A percentile compares a stretch with the other conserved stretches of the same genome.
phyloP scores from a whole-genome alignment of 768 basidiomycete species.

The Boletus rex-veris region DNA sequence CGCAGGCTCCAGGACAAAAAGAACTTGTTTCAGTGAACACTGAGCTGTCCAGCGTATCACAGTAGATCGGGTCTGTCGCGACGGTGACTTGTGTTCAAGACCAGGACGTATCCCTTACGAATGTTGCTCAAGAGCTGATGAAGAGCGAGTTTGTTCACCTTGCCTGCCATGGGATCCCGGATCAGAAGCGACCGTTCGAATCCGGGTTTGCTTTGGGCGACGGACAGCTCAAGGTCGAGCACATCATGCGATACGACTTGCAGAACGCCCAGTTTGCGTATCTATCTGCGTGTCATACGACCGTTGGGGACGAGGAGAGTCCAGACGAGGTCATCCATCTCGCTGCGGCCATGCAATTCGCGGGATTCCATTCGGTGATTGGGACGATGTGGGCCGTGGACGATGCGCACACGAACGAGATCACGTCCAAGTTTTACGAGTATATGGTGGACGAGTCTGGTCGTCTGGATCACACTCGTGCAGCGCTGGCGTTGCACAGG shows the following conservation, averaged over 20 bases:
- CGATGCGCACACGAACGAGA: background rate
- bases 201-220: background rate
- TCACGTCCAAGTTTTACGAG: background rate
- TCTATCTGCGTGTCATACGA: background rate
- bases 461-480: background rate
- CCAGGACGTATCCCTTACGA: background rate
- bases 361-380: background rate
- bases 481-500: background rate
- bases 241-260: background rate
- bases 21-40: background rate
- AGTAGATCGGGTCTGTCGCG: background rate
- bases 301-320: background rate
- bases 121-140: background rate
- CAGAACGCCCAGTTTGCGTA: background rate
- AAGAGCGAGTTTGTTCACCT: slow-evolving; percentile 3
- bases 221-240: background rate
- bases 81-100: background rate
- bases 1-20: background rate
- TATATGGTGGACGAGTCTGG: background rate
- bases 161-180: slow-evolving; percentile 21
- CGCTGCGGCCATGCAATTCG: background rate
- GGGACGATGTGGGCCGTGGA: background rate
- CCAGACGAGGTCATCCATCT: background rate
- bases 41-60: background rate
- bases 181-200: background rate